phyloP scores from a whole-genome alignment of 2,329 filamentous ascomycete genomes.

The Stagonosporopsis vannaccii region DNA sequence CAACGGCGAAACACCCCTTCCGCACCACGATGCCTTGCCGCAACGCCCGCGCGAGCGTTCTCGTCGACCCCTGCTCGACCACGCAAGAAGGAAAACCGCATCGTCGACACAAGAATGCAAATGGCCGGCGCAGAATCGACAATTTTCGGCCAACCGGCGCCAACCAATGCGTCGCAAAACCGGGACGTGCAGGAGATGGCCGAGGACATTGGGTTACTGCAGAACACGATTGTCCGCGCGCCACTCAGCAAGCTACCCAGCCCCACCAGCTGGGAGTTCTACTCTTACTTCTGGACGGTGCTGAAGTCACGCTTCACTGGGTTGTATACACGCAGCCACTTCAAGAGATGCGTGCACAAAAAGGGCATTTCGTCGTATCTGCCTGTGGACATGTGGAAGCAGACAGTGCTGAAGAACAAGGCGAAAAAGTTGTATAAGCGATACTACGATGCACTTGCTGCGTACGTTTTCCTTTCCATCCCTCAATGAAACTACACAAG shows the following conservation, averaged over 20 bases:
- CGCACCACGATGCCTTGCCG: constrained; percentile 15
- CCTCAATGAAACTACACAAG: not conserved
- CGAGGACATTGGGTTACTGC: constrained; percentile 35
- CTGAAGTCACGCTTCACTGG: constrained; percentile 25
- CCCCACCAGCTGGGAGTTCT: constrained; percentile 13
- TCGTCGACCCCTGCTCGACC: constrained; percentile 31
- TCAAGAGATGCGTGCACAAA: constrained; percentile 26
- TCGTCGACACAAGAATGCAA: constrained; percentile 19
- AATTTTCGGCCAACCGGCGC: constrained; percentile 16
- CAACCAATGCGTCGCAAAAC: constrained; percentile 12
- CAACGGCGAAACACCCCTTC: constrained; percentile 18
- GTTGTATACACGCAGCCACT: constrained; percentile 28
- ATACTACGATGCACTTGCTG: constrained; percentile 68
- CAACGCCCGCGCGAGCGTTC: constrained; percentile 29
- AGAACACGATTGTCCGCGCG: constrained; percentile 31
- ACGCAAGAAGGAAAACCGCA: constrained; percentile 10
- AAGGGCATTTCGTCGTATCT: constrained; percentile 18
- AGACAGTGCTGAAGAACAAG: constrained; percentile 27
- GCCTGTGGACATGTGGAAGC: constrained; percentile 24
- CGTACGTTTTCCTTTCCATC: constrained; percentile 16
- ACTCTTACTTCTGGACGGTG: constrained; percentile 30
- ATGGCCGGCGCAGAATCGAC: constrained; percentile 15
- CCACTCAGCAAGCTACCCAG: constrained; percentile 21
- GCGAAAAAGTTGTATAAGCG: constrained; percentile 67
- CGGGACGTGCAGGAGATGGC: constrained; percentile 17